A percentile compares a stretch with the other conserved stretches of the same genome.
Conservation (phyloP, 1,284 basidiomycete species). For the Neolentinus lepideus region DNA sequence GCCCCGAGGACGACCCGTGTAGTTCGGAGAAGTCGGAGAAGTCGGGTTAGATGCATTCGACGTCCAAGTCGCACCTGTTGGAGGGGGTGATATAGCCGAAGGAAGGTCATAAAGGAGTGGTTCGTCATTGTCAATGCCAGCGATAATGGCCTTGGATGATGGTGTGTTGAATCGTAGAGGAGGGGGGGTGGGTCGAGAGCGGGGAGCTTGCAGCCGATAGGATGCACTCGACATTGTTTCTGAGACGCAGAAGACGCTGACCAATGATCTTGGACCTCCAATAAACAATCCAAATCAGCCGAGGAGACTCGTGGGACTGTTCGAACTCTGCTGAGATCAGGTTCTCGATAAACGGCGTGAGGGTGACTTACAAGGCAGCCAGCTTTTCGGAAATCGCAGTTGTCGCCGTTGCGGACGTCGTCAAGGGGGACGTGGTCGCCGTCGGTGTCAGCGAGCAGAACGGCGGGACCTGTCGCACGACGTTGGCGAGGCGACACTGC, state of each 20-base stretch:
- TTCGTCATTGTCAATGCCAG: conserved; percentile 30
- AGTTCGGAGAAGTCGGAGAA: conserved; percentile 56
- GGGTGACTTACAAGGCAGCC: background rate
- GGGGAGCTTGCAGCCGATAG: conserved; percentile 58
- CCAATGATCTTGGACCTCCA: conserved; percentile 4
- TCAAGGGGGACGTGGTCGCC: background rate
- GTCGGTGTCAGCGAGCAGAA: background rate
- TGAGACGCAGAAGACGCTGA: conserved; percentile 2
- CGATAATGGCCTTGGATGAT: conserved; percentile 34
- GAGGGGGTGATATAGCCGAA: conserved; percentile 45
- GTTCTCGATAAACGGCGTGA: background rate
- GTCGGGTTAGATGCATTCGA: conserved; percentile 8
- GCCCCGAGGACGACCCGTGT: conserved; percentile 39
- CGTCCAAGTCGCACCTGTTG: conserved; percentile 37
- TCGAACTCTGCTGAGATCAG: background rate
- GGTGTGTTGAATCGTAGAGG: conserved; percentile 47
- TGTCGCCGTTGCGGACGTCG: background rate
- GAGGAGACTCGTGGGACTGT: background rate
- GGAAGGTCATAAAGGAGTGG: conserved; percentile 73
- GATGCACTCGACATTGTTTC: conserved; percentile 46
- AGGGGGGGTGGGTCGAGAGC: conserved; percentile 54
- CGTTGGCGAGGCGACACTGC: conserved; percentile 1
- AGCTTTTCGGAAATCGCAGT: background rate
- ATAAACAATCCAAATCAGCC: background rate
- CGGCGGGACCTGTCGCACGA: background rate